phyloP scores from a whole-genome alignment of 495 filamentous ascomycete genomes.

The Rhypophila decipiens region DNA sequence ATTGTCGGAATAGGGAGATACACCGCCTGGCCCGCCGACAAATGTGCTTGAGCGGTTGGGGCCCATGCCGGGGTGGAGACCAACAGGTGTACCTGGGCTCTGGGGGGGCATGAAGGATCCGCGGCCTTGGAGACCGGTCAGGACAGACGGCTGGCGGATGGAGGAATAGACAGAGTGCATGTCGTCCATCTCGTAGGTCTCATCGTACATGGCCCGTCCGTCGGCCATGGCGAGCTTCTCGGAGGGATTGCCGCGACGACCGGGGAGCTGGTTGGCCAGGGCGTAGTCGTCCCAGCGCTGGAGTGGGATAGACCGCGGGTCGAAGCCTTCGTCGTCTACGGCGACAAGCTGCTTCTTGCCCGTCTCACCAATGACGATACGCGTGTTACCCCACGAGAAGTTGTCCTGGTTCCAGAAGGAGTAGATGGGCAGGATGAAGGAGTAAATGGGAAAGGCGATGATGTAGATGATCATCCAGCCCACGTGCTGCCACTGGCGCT shows the following conservation, averaged over 20 bases:
- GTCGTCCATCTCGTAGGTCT: constrained; percentile 91
- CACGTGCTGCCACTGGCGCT: constrained; percentile 93
- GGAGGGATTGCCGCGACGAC: constrained; percentile 65
- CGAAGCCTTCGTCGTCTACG: constrained; percentile 78
- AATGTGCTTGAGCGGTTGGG: constrained; percentile 35
- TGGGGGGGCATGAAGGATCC: constrained; percentile 70
- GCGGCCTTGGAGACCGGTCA: constrained; percentile 75
- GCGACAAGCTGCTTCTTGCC: constrained; percentile 84
- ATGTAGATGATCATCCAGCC: constrained; percentile 99
- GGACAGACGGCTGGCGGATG: constrained; percentile 84
- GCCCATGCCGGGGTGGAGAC: constrained; percentile 39
- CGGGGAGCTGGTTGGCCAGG: constrained; percentile 80
- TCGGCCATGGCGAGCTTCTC: constrained; percentile 55
- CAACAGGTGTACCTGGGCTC: constrained; percentile 61
- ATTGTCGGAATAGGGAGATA: constrained; percentile 33
- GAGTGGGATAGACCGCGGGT: constrained; percentile 85
- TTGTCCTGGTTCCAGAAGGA: constrained; percentile 99
- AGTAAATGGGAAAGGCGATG: constrained; percentile 87
- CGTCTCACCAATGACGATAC: constrained; percentile 91
- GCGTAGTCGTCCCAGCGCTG: constrained; percentile 98
- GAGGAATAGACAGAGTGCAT: constrained; percentile 96
- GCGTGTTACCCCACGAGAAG: constrained; percentile 97
- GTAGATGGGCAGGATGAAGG: constrained; percentile 85
- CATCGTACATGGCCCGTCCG: constrained; percentile 51
- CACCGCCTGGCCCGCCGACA: no score